phyloP scores from a whole-genome alignment of 2,329 filamentous ascomycete species.

The Trichophyton schoenleinii region DNA sequence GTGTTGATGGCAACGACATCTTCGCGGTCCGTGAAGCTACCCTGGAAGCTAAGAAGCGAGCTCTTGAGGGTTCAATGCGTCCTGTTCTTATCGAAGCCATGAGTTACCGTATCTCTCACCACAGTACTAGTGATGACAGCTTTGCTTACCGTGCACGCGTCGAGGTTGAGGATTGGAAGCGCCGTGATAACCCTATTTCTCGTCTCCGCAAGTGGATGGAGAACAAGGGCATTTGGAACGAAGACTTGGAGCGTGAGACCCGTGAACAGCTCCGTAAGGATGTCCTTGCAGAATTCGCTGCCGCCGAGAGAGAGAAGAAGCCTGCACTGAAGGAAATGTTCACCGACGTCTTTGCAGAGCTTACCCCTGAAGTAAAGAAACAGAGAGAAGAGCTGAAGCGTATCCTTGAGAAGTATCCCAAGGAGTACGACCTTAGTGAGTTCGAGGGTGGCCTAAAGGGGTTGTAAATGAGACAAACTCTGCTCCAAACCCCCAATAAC shows the following conservation, averaged over 20 bases:
- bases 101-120: slow-evolving; percentile 95
- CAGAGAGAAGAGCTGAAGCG: slow-evolving; percentile 67
- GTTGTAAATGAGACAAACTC: slow-evolving; percentile 31
- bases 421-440: slow-evolving; percentile 74
- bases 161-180: slow-evolving; percentile 90
- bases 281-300: slow-evolving; percentile 69
- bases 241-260: slow-evolving; percentile 63
- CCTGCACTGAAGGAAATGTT: slow-evolving; percentile 49
- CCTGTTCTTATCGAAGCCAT: slow-evolving; percentile 88
- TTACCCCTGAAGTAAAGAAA: slow-evolving; percentile 63
- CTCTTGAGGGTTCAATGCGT: slow-evolving; percentile 65
- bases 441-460: slow-evolving; percentile 62
- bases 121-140: slow-evolving; percentile 92
- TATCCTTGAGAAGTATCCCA: slow-evolving; percentile 74
- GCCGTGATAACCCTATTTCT: slow-evolving; percentile 77
- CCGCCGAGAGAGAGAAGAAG: slow-evolving; percentile 48
- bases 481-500: not conserved
- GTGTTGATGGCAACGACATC: slow-evolving; percentile 89
- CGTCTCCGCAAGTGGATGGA: slow-evolving; percentile 86
- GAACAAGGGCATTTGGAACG: slow-evolving; percentile 68
- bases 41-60: slow-evolving; percentile 61
- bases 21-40: slow-evolving; percentile 77
- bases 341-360: slow-evolving; percentile 74
- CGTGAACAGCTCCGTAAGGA: slow-evolving; percentile 56
- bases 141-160: slow-evolving; percentile 89